Evolutionary conservation across 1,139 yeast genomes (phyloP), one percentile per base, ranked within the genome.

Genomic region (Yamadazyma spencermartinsiae): DNA sequence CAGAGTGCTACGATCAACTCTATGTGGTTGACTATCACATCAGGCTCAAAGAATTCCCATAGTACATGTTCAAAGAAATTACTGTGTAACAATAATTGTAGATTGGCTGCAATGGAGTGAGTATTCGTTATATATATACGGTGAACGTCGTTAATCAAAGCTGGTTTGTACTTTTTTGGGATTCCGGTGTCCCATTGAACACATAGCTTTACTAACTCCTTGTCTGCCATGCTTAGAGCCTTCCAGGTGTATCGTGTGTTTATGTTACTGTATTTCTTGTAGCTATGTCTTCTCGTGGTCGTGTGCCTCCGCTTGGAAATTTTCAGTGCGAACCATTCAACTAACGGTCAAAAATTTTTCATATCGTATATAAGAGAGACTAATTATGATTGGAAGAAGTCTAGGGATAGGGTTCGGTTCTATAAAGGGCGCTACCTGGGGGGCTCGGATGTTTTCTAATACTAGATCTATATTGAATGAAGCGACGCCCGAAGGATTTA

Each of bases 1-100:
- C 39, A 41, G 12, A 52, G 34, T 14, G 50, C 41, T 9, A 63
- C 58, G 11, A 72, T 52, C 36, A 68, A 53, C 36, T 65, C 63
- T 4, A 73, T 55, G 45, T 75, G 79, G 17, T 56, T 62, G 27
- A 59, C 52, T 2, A 72, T 58, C 5, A 63, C 56, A 38, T 72
- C 74, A 12, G 53, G 58, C 34, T 62, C 62, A 41, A 72, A 72
- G 33, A 53, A 48, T 4, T 58, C 59, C 80, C 79, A 75, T 10
- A 72, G 55, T 29, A 63, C 57, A 17, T 51, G 40, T 16, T 51
- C 43, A 14, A 37, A 63, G 45, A 55, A 63, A 19, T 46, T 45
- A 3, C 61, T 48, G 10, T 51, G 47, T 4, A 46, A 24, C 31
- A 64, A 45, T 25, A 50, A 45, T 5, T 47, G 50, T n/a, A 51